A percentile compares a stretch with the other conserved stretches of the same genome.
Conservation (phyloP, 495 filamentous ascomycete genomes). For the Aspergillus haitiensis region DNA sequence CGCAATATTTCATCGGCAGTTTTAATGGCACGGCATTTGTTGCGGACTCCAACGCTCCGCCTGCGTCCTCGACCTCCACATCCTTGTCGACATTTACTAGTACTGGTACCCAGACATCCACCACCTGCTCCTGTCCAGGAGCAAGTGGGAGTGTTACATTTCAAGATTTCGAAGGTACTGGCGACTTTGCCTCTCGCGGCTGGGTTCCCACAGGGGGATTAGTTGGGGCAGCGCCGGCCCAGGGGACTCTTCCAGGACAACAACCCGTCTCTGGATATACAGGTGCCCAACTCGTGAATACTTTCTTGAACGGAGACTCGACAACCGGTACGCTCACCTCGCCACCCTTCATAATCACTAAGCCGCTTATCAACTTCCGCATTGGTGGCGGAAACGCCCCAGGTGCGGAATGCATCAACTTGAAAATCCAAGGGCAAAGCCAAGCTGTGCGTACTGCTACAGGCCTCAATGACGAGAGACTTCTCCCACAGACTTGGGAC, state of each 20-base stretch:
- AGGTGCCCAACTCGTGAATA: conserved; percentile 2
- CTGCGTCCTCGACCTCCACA: too few species aligned
- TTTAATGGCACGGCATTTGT: conserved; percentile 40
- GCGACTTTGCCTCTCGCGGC: conserved; percentile 6
- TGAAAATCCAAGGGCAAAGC: conserved; percentile 6
- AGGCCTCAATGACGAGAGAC: neutral
- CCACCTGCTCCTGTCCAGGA: too few species aligned
- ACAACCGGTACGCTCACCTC: conserved; percentile 11
- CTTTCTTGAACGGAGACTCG: neutral
- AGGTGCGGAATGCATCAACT: conserved; percentile 6
- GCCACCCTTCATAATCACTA: conserved; percentile 7
- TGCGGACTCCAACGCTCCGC: too few species aligned
- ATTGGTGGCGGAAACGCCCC: conserved; percentile 9
- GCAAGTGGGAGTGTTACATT: too few species aligned
- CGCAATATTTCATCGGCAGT: conserved; percentile 38
- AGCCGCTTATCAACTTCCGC: conserved; percentile 2
- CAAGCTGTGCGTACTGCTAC: neutral
- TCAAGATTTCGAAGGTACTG: too few species aligned
- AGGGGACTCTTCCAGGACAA: conserved; percentile 7
- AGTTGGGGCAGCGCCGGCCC: conserved; percentile 7
- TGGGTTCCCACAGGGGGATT: conserved; percentile 20
- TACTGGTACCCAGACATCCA: too few species aligned
- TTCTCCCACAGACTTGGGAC: conserved; percentile 6
- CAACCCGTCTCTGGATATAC: conserved; percentile 6
- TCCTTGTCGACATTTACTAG: too few species aligned